These are phyloP conservation scores for Porcisia deanei DNA, from an alignment of 208 protist species.

Conservation along the genomic window DNA sequence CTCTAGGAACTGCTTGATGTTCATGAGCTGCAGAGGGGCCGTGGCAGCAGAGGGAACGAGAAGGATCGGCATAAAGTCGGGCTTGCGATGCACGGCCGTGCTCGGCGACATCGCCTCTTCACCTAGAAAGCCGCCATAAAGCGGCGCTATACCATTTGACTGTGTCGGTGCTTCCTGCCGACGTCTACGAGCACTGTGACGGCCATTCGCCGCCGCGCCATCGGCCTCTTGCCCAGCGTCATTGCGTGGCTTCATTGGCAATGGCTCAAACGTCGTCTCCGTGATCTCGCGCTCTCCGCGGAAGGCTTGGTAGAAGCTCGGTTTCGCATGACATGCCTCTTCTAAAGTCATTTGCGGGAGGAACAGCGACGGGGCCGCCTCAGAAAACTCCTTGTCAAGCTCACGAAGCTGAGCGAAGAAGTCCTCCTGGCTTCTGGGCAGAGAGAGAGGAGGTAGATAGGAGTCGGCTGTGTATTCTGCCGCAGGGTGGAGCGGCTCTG, in stretches of 20 bases:
- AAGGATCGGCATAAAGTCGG: slow-evolving; percentile 88
- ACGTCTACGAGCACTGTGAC: slow-evolving; percentile 13
- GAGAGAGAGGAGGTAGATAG: slow-evolving; percentile 32
- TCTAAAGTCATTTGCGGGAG: slow-evolving; percentile 60
- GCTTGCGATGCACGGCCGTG: slow-evolving; percentile 45
- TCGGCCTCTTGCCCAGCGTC: slow-evolving; percentile 2
- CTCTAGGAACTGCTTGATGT: slow-evolving; percentile 83
- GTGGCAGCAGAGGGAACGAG: slow-evolving; percentile 71
- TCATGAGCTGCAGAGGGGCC: slow-evolving; percentile 80
- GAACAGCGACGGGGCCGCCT: slow-evolving; percentile 39
- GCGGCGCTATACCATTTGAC: slow-evolving; percentile 12
- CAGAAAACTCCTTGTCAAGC: slow-evolving; percentile 42
- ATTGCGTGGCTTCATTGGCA: slow-evolving; percentile 5
- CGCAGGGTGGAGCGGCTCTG: slow-evolving; percentile 45
- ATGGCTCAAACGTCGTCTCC: slow-evolving; percentile 28
- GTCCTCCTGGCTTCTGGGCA: slow-evolving; percentile 3
- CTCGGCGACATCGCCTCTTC: slow-evolving; percentile 40
- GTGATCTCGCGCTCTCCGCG: slow-evolving; percentile 30
- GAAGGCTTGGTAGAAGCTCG: slow-evolving; percentile 41
- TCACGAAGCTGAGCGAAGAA: slow-evolving; percentile 50
- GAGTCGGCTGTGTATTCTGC: slow-evolving; percentile 22
- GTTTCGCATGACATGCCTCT: slow-evolving; percentile 65
- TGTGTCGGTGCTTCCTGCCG: slow-evolving; percentile 8
- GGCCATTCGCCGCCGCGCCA: slow-evolving; percentile 7
- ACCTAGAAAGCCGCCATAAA: slow-evolving; percentile 28